Evolutionary conservation across 225 moss, liverwort and hornwort species (phyloP), one percentile per base, ranked within the genome.

Genomic region (Polytrichum formosum): DNA sequence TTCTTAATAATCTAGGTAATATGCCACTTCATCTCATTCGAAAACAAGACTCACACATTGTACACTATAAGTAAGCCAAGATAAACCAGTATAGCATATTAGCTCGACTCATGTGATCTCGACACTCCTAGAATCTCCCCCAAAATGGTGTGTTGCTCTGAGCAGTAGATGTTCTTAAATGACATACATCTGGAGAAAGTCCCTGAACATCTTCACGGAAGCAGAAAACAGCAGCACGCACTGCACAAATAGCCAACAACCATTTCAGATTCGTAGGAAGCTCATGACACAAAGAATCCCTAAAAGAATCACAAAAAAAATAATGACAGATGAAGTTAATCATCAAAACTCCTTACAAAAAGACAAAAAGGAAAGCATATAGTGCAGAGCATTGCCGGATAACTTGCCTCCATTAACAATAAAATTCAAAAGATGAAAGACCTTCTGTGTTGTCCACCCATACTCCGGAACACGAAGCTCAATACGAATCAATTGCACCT

Each of bases 391-490:
- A 60, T 67, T 55, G 55, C 69, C 66, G 28, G 61, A 2, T 10
- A 69, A 80, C 88, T 64, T 67, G 91, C 97, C 94, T 82, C 90
- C 92, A 80, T 97, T 97, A 59, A 97, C 97, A 35, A 94, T 79
- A 73, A 94, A 94, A 82, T 97, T 97, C 69, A 97, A 75, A 1
- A 97, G 82, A 70, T 97, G 97, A 46, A 97, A 97, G 28, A 97
- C 94, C 79, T 97, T 97, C 77, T 97, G 97, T 29, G 97, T 97
- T 19, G 97, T 97, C 97, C 97, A 97, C 18, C 97, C 97, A 79
- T 94, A 97, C 71, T 97, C 97, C 1, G 97, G 97, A 74, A 94
- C 97, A 79, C 97, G 92, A 53, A 83, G 79, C 81, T 92, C 82
- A 81, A 97, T 97, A 55, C 97, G 94, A 27, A 89, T 84, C 29